These are phyloP conservation scores for Pachyrhizus erosus DNA, from an alignment of 306 rosid genomes.

Conservation along the genomic window DNA sequence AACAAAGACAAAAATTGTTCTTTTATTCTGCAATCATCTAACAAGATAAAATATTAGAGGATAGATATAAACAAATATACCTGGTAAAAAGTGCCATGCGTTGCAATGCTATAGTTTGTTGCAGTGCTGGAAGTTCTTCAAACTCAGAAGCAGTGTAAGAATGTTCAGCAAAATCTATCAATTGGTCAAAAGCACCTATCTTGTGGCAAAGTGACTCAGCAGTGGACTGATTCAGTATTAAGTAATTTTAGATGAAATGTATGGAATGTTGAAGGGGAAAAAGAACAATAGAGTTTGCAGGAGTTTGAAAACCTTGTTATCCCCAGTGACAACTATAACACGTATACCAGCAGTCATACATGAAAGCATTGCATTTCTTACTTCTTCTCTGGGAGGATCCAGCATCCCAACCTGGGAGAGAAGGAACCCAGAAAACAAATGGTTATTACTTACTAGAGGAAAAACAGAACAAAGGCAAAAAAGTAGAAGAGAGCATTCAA, in stretches of 20 bases:
- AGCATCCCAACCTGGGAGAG: constrained; percentile 86
- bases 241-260: constrained; percentile 44
- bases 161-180: constrained; percentile 76
- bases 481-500: not conserved
- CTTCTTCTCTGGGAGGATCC: constrained; percentile 99
- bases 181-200: constrained; percentile 94
- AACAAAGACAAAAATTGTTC: not conserved
- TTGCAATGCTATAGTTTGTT: constrained; percentile 87
- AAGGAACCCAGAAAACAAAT: constrained; percentile 23
- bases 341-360: constrained; percentile 99
- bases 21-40: constrained; percentile 29
- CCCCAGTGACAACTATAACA: constrained; percentile 98
- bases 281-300: constrained; percentile 17
- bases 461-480: constrained; percentile 14
- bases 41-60: constrained; percentile 24
- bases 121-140: constrained; percentile 91
- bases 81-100: constrained; percentile 93
- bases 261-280: constrained; percentile 36
- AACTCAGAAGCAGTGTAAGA: constrained; percentile 96
- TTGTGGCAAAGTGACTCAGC: constrained; percentile 97
- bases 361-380: constrained; percentile 88
- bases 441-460: not conserved
- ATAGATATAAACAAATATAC: constrained; percentile 48
- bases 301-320: constrained; percentile 79
- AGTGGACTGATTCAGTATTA: constrained; percentile 68